These are phyloP conservation scores for Taphrina sp. DNA, from an alignment of 1,139 yeast species.

Conservation along the genomic window DNA sequence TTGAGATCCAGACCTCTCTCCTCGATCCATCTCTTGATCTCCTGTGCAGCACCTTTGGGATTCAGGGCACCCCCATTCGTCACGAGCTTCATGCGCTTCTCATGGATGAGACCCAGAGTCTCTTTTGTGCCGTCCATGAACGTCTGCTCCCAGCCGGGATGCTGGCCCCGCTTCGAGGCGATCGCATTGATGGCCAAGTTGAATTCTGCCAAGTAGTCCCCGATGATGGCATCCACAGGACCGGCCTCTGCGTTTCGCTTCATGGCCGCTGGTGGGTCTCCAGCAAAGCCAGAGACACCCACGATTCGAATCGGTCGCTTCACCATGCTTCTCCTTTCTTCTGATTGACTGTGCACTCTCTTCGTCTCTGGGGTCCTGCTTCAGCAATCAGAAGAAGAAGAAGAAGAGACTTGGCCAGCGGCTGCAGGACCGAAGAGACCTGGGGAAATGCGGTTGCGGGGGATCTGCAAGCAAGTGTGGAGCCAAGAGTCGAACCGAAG, in stretches of 20 bases:
- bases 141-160: slow-evolving; percentile 39
- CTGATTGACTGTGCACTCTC: no score
- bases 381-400: no score
- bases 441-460: no score
- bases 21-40: slow-evolving; percentile 32
- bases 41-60: slow-evolving; percentile 38
- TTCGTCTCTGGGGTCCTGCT: no score
- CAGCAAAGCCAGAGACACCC: slow-evolving; percentile 35
- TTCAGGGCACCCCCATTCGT: slow-evolving; percentile 40
- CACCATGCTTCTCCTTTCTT: no score
- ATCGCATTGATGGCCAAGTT: slow-evolving; percentile 38
- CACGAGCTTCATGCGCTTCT: slow-evolving; percentile 37
- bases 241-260: slow-evolving; percentile 33
- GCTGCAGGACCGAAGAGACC: no score
- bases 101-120: slow-evolving; percentile 35
- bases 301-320: slow-evolving; percentile 33
- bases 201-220: slow-evolving; percentile 40
- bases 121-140: slow-evolving; percentile 34
- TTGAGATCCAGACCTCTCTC: slow-evolving; percentile 33
- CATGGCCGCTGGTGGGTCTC: slow-evolving; percentile 34
- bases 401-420: no score
- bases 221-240: slow-evolving; percentile 40
- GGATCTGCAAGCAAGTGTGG: no score
- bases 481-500: no score
- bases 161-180: slow-evolving; percentile 36